A percentile compares a stretch with the other conserved stretches of the same genome.
phyloP scores from a whole-genome alignment of 1,284 basidiomycete species.

The Schizopora paradoxa region DNA sequence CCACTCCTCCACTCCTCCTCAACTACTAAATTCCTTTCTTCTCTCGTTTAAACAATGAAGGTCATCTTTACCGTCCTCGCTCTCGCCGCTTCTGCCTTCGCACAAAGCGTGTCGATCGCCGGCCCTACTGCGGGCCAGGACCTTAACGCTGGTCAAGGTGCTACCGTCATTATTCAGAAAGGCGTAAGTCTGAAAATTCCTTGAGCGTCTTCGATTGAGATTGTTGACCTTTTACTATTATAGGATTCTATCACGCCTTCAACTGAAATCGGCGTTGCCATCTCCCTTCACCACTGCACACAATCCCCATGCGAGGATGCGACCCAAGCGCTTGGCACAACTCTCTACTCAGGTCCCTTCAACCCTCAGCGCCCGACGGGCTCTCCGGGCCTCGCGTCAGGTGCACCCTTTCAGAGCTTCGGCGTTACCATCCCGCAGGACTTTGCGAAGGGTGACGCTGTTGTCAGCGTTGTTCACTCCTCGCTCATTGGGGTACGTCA shows the following conservation, averaged over 20 bases:
- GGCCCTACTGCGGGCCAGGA: conserved; percentile 30
- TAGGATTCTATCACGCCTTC: conserved; percentile 36
- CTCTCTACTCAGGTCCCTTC: conserved; percentile 43
- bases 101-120: conserved; percentile 37
- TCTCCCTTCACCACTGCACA: conserved; percentile 35
- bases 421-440: conserved; percentile 38
- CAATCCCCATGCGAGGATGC: conserved; percentile 28
- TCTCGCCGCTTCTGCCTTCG: conserved; percentile 24
- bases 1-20: too few species aligned
- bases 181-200: conserved; percentile 35
- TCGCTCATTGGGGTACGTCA: conserved; percentile 42
- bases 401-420: conserved; percentile 47
- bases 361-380: conserved; percentile 30
- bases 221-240: neutral
- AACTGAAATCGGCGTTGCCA: conserved; percentile 40
- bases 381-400: conserved; percentile 17
- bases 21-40: too few species aligned
- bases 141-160: conserved; percentile 31
- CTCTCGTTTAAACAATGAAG: too few species aligned
- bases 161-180: conserved; percentile 40
- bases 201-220: conserved; percentile 2
- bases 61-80: conserved; percentile 6
- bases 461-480: conserved; percentile 39
- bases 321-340: conserved; percentile 32
- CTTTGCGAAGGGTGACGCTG: conserved; percentile 29